Percentiles rank a stretch among this genome's conserved stretches.
phyloP scores from a whole-genome alignment of 768 basidiomycete species.

The Pisolithus orientalis region DNA sequence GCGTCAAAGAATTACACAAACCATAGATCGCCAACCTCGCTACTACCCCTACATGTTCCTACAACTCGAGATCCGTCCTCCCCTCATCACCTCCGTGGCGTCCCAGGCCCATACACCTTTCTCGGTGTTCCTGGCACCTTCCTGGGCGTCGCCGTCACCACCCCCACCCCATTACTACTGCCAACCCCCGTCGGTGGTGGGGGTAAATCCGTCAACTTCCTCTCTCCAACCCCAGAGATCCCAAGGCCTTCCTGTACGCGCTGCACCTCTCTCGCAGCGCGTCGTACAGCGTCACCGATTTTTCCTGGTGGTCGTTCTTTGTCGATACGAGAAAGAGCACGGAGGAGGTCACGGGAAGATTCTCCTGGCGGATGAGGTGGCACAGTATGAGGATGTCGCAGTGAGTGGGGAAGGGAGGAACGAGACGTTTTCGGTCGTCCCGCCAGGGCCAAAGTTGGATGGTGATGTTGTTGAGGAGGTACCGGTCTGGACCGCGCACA shows the following conservation, averaged over 20 bases:
- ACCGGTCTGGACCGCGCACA: slow-evolving; percentile 38
- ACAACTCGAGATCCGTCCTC: too few relatives aligned
- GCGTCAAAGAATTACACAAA: too few relatives aligned
- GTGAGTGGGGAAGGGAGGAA: neutral
- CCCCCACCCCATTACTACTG: too few relatives aligned
- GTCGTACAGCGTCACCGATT: slow-evolving; percentile 67
- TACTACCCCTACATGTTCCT: too few relatives aligned
- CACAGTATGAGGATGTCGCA: slow-evolving; percentile 3
- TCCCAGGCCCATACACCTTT: too few relatives aligned
- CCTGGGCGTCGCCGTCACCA: too few relatives aligned
- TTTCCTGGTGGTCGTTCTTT: slow-evolving; percentile 53
- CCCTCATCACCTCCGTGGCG: too few relatives aligned
- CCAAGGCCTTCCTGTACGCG: slow-evolving; percentile 49
- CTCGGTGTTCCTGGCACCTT: too few relatives aligned
- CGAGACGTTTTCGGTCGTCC: too few relatives aligned
- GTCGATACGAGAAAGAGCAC: slow-evolving; percentile 66
- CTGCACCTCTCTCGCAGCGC: slow-evolving; percentile 67
- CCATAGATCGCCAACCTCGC: too few relatives aligned
- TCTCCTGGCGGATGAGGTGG: slow-evolving; percentile 27
- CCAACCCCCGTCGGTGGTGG: slow-evolving; percentile 10
- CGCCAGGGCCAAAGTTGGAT: too few relatives aligned
- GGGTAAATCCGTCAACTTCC: slow-evolving; percentile 48
- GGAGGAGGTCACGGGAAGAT: slow-evolving; percentile 52
- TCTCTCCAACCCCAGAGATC: slow-evolving; percentile 42
- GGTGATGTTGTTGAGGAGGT: slow-evolving; percentile 14